Evolutionary conservation across 805 yeast species (phyloP), one percentile per base, ranked within the genome.

Genomic region (Dipodascopsis uninucleata): DNA sequence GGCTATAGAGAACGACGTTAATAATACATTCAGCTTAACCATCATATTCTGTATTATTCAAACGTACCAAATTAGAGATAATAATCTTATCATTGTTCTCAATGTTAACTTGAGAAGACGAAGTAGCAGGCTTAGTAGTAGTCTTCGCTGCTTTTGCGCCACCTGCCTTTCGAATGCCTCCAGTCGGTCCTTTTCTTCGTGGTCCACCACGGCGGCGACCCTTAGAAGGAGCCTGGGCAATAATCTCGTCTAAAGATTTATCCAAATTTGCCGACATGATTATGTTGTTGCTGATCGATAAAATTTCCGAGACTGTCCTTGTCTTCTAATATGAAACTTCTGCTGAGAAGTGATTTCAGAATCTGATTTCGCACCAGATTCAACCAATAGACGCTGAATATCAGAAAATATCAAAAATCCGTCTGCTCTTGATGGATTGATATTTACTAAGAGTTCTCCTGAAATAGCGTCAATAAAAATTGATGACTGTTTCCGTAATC

Each of bases 171-270:
- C 57, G 49, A 29, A 60, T 61, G 23, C 58, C 58, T 18, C 64
- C 58, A 16, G 54, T 55, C 7, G 48, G 39, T 20, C 47, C 41
- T 26, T 37, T 37, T 23, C 49, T 37, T 18, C 38, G 26, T 20
- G 31, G 36, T 12, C 43, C 47, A 16, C 45, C 45, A 21, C 56
- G 49, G 21, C 57, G 55, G 18, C 58, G 48, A 39, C 59, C 41
- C 50, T 50, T 48, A 49, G 66, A 61, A 54, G 71, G 69, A 47
- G 60, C 58, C 53, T 85, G 69, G 48, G 95, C 78, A 63, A 90
- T 85, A 67, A 90, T 90, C 60, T 88, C 97, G 72, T 90, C 98
- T 63, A 90, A 79, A 39, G 97, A 86, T 72, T 85, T 84, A 71
- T 90, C 96, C 71, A 90, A 77, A 61, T 84, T 76, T 54, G 82